Base-by-base conservation (phyloP, 2,329 filamentous ascomycete genomes). In the Hypoxylon sp. region DNA sequence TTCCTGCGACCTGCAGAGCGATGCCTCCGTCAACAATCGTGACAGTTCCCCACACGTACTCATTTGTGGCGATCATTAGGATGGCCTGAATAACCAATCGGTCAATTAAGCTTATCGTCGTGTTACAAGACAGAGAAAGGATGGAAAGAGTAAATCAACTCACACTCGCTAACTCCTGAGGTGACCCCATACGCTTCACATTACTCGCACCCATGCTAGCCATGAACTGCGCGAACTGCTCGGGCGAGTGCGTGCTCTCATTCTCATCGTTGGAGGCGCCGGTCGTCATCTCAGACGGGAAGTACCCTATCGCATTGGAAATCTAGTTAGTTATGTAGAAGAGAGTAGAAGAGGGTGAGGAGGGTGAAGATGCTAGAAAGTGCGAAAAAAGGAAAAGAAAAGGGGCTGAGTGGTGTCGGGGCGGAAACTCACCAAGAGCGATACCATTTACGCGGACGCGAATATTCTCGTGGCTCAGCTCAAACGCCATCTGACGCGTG, bases 381-480 rank as follows among this genome's bases (percentile, higher is more conserved):
- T 3, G 11, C 28, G 11, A 30, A 30, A 15, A 4, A 41, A 26
- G 13, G 11, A 11, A 15, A 39, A 43, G 17, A 34, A 28, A 20
- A 13, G 20, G 13, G 19, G 24, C 17, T 15, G 24, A n/a, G 28
- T 15, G 34, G 7, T 8, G 17, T 7, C 4, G 22, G 37, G 34
- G 22, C n/a, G 19, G 32, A 39, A 19, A 44, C 63, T 32, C 56
- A 74, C 73, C 73, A 2, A 70, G 17, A 10, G 72, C 72, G 11
- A 74, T 34, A 4, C 61, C 70, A 19, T 75, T 74, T n/a, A 74
- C 72, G 13, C 72, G 72, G 22, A 75, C 51, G n/a, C 66, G 66
- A 22, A 75, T 71, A 0, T 69, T 70, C 43, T 74, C 70, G 28
- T 74, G 69, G 44, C 68, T 69, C 24, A 74, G 46, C 24, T 75